Conservation (phyloP, 2,329 filamentous ascomycete species). For the Xylariaceae sp. region DNA sequence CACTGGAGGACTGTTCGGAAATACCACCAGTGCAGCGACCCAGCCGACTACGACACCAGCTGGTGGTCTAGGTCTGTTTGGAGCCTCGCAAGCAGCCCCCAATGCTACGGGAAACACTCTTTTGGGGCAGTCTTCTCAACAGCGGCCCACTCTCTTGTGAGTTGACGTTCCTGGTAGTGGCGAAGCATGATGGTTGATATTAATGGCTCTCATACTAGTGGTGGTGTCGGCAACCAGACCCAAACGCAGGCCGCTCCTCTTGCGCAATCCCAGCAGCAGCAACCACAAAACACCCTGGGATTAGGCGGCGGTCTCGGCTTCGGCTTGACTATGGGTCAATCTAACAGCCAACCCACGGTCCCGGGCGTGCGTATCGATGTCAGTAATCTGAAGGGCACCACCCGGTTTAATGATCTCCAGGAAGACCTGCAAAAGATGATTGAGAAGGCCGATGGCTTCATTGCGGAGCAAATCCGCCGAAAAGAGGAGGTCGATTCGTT, state of each 20-base stretch:
- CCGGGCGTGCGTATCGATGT: constrained; percentile 75
- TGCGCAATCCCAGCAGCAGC: constrained; percentile 24
- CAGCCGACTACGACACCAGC: constrained; percentile 21
- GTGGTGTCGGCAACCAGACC: constrained; percentile 19
- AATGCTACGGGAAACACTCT: constrained; percentile 12
- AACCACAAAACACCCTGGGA: constrained; percentile 15
- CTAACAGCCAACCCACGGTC: constrained; percentile 48
- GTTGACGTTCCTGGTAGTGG: constrained; percentile 10
- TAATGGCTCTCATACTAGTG: constrained; percentile 15
- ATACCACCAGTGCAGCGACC: constrained; percentile 12
- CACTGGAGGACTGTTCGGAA: constrained; percentile 26
- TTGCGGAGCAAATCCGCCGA: constrained; percentile 72
- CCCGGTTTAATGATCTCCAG: constrained; percentile 84
- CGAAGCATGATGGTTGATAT: not conserved
- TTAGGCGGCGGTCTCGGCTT: constrained; percentile 28
- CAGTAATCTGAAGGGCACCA: constrained; percentile 74
- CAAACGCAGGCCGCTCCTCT: constrained; percentile 21
- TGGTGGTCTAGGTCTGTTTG: constrained; percentile 32
- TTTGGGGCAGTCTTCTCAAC: constrained; percentile 26
- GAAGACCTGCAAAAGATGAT: constrained; percentile 77
- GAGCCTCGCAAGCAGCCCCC: constrained; percentile 20
- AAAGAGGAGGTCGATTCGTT: constrained; percentile 71
- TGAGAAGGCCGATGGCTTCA: constrained; percentile 69
- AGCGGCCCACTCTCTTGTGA: constrained; percentile 31
- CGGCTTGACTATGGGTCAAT: constrained; percentile 45